Percentiles rank a stretch among this genome's conserved stretches.
phyloP scores from a whole-genome alignment of 768 basidiomycete genomes.

The Serendipita sp. region DNA sequence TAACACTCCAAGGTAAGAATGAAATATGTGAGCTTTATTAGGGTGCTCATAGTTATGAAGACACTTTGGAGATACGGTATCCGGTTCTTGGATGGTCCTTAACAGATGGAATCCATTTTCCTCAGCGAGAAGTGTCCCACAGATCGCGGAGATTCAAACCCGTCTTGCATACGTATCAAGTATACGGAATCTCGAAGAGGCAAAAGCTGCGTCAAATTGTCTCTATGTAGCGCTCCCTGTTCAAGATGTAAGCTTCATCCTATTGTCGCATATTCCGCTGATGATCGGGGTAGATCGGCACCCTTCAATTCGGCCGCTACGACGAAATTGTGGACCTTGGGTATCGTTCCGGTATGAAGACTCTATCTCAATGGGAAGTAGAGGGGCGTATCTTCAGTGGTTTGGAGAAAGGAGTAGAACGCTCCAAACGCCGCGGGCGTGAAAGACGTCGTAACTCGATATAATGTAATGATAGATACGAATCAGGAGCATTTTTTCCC shows the following conservation, averaged over 20 bases:
- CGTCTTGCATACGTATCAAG: conserved; percentile 93
- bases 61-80: conserved; percentile 86
- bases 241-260: conserved; percentile 43
- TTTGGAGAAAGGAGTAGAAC: conserved; percentile 26
- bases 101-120: conserved; percentile 91
- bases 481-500: neutral
- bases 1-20: conserved; percentile 45
- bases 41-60: conserved; percentile 20
- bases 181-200: conserved; percentile 86
- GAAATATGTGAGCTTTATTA: neutral
- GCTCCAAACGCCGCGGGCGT: neutral
- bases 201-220: conserved; percentile 77
- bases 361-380: conserved; percentile 61
- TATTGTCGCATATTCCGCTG: neutral
- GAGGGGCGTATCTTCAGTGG: conserved; percentile 72
- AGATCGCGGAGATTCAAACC: conserved; percentile 85
- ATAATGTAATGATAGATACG: neutral
- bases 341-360: conserved; percentile 50
- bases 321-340: conserved; percentile 78
- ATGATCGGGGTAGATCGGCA: conserved; percentile 49
- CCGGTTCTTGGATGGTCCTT: conserved; percentile 88
- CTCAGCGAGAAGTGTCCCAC: conserved; percentile 55
- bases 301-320: conserved; percentile 76
- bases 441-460: neutral
- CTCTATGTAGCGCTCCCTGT: conserved; percentile 93